Evolutionary conservation across 2,329 filamentous ascomycete species (phyloP), one percentile per base, ranked within the genome.

Genomic region (Exophiala sideris): DNA sequence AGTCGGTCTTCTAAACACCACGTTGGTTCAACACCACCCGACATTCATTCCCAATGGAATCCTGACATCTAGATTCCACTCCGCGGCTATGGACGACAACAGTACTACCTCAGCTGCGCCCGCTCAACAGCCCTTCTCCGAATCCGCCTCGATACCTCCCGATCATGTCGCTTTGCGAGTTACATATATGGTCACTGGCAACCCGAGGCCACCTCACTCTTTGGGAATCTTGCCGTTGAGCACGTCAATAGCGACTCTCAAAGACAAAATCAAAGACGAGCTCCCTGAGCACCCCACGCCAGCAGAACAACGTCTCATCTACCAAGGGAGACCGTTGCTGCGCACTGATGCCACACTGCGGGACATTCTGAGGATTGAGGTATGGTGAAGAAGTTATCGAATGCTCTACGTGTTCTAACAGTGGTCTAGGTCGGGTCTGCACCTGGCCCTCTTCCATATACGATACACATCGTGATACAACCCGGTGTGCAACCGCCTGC

Each of bases 261-360:
- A 80, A 59, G 64, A 71, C 40, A 74, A 70, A 50, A 79, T 86
- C 51, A 72, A 76, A 44, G 64, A 76, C 54, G 67, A 71, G 8
- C 66, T 83, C n/a, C 71, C 78, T 7, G 70, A 70, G 29, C 70
- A 71, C 50, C 76, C 78, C 32, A 48, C 68, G 7, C 71, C 76
- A 1, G 66, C 71, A 14, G 66, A 71, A 40, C 82, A 85, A 69
- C 74, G 81, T 40, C 66, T 86, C 54, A 83, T 85, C 16, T 84
- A 83, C 61, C 70, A 75, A 46, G 83, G 83, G 16, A 73, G 77
- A 52, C 74, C 78, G 24, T 71, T 85, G 5, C 65, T 73, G 5
- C 72, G 79, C 58, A 73, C 79, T 54, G 68, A 70, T 18, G 73
- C 75, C 35, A 77, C 72, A 0, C 66, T 86, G 51, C 67, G 69